Conservation (phyloP, 768 basidiomycete genomes). For the Cystobasidium onofrii region DNA sequence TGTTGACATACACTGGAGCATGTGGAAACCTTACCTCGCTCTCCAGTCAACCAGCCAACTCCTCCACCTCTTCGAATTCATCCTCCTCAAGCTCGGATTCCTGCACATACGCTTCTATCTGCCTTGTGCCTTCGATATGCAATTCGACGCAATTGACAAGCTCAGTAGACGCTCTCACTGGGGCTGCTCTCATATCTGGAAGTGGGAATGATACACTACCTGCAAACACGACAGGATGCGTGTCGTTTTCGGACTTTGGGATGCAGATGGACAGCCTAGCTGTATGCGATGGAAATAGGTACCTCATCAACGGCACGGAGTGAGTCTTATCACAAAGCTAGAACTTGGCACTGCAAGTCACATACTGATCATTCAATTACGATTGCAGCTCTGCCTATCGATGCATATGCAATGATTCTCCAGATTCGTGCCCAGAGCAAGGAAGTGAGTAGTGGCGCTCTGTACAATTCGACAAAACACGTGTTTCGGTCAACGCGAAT, state of each 20-base stretch:
- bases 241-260: not conserved
- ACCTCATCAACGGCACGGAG: not conserved
- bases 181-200: not conserved
- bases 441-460: not conserved
- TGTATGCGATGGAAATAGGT: not conserved
- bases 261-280: not conserved
- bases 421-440: constrained; percentile 1
- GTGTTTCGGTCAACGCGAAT: not conserved
- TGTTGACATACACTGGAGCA: not conserved
- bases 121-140: not conserved
- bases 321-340: not conserved
- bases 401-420: constrained; percentile 11
- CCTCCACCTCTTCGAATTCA: not conserved
- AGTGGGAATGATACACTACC: not conserved
- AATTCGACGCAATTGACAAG: not conserved
- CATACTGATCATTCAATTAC: not conserved
- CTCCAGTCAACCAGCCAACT: not conserved
- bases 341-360: not conserved
- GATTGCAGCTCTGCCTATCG: not conserved
- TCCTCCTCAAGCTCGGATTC: not conserved
- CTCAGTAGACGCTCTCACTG: not conserved
- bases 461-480: not conserved
- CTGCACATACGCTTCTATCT: not conserved
- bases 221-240: not conserved
- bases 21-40: not conserved